Percentiles rank a stretch among this genome's conserved stretches.
These are phyloP conservation scores for Desmodesmus armatus DNA, from an alignment of 139 green algal genomes.

Conservation along the genomic window DNA sequence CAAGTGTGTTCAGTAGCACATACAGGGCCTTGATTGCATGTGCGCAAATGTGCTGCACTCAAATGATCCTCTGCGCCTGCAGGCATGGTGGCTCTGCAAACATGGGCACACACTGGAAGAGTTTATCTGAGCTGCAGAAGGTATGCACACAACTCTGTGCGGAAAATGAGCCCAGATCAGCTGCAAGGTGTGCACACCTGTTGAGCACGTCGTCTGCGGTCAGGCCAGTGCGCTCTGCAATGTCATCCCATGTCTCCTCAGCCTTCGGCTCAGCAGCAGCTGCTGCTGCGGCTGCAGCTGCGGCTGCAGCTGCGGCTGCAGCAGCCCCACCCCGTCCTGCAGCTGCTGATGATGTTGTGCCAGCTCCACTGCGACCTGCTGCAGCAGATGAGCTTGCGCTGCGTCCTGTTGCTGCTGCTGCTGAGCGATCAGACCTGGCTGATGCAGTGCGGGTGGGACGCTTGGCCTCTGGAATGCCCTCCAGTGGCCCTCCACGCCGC, in stretches of 20 bases:
- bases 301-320: conserved; percentile 10
- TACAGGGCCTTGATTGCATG: too few relatives aligned
- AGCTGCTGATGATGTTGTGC: too few relatives aligned
- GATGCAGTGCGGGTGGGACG: conserved; percentile 28
- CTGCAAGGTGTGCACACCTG: too few relatives aligned
- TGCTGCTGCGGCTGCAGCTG: neutral
- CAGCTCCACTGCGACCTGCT: neutral
- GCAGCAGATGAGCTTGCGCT: neutral
- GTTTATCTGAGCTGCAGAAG: too few relatives aligned
- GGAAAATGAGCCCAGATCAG: too few relatives aligned
- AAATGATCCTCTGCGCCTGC: too few relatives aligned
- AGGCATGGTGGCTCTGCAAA: too few relatives aligned
- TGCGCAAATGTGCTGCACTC: too few relatives aligned
- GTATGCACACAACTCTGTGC: too few relatives aligned
- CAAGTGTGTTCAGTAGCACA: too few relatives aligned
- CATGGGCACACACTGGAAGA: too few relatives aligned
- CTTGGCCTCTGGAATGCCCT: conserved; percentile 51
- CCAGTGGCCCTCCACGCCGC: conserved; percentile 42
- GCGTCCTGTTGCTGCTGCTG: conserved; percentile 17
- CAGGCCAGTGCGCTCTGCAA: conserved; percentile 53
- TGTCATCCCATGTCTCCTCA: conserved; percentile 68
- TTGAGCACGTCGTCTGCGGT: conserved; percentile 52
- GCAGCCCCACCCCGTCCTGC: neutral
- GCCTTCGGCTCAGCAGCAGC: conserved; percentile 40
- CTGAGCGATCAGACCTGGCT: neutral